Conservation (phyloP, 1,139 yeast genomes). For the Diutina catenulata region DNA sequence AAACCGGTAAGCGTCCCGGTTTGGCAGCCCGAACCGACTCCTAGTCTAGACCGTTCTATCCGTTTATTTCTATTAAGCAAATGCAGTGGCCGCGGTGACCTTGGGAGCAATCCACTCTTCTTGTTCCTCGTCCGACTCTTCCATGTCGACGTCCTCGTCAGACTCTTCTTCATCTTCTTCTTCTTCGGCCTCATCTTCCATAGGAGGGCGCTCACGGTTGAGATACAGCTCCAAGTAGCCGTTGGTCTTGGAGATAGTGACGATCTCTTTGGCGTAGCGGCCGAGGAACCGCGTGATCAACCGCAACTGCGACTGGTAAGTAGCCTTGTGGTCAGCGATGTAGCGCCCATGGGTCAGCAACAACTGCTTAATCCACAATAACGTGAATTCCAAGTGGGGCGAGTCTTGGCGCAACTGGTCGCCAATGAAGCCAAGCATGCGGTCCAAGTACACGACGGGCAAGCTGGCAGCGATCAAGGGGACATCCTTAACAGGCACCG, state of each 20-base stretch:
- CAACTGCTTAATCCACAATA: conserved; percentile 67
- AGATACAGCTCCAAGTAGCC: conserved; percentile 39
- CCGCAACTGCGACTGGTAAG: conserved; percentile 57
- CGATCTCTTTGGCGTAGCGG: conserved; percentile 65
- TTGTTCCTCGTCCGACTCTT: conserved; percentile 6
- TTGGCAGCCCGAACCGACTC: too few species aligned
- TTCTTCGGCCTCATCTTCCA: conserved; percentile 1
- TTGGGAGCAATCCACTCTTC: conserved; percentile 5
- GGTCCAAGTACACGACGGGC: conserved; percentile 67
- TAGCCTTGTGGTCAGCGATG: conserved; percentile 50
- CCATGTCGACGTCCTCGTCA: conserved; percentile 1
- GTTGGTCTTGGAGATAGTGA: conserved; percentile 41
- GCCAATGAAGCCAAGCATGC: conserved; percentile 62
- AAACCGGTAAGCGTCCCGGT: too few species aligned
- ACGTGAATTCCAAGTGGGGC: conserved; percentile 66
- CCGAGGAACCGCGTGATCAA: conserved; percentile 66
- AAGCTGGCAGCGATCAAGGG: conserved; percentile 51
- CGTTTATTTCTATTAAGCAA: conserved; percentile 1
- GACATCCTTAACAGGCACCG: conserved; percentile 66
- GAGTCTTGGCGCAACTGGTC: conserved; percentile 60
- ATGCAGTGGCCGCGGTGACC: conserved; percentile 2
- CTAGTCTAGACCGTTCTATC: too few species aligned
- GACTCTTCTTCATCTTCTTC: conserved; percentile 4
- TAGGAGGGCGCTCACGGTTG: conserved; percentile 6
- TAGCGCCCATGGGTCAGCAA: conserved; percentile 68